These are phyloP conservation scores for Calonectria fujianensis DNA, from an alignment of 2,329 filamentous ascomycete species.

Conservation along the genomic window DNA sequence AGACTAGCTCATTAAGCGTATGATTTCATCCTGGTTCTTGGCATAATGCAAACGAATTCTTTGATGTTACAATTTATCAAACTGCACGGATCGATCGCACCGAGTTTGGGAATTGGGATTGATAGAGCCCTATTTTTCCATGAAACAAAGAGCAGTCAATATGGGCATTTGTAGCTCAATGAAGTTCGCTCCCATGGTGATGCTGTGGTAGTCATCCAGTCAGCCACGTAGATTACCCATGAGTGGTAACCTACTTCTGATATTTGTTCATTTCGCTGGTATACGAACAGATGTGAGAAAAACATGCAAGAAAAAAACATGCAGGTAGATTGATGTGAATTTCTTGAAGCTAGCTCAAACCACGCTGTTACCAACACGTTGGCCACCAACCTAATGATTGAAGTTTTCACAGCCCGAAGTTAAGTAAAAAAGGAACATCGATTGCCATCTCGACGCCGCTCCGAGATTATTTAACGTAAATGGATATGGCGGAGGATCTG, in stretches of 20 bases:
- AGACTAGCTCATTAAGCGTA: not conserved
- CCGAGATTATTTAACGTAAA: not conserved
- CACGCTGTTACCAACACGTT: too few species aligned
- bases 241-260: not conserved
- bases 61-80: not conserved
- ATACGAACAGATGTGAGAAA: not conserved
- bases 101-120: too few species aligned
- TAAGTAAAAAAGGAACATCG: too few species aligned
- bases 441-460: not conserved
- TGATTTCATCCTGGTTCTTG: conserved; percentile 8
- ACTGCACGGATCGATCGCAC: not conserved
- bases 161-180: too few species aligned
- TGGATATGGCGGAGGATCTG: not conserved
- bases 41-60: not conserved
- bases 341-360: not conserved
- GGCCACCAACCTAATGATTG: not conserved
- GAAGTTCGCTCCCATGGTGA: too few species aligned
- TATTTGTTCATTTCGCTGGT: not conserved
- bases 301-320: not conserved
- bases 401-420: not conserved
- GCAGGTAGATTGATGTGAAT: not conserved
- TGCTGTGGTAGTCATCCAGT: too few species aligned
- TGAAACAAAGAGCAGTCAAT: too few species aligned
- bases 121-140: too few species aligned
- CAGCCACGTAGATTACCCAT: not conserved